phyloP scores from a whole-genome alignment of 2,329 filamentous ascomycete species.

The Fusarium bulbicola region DNA sequence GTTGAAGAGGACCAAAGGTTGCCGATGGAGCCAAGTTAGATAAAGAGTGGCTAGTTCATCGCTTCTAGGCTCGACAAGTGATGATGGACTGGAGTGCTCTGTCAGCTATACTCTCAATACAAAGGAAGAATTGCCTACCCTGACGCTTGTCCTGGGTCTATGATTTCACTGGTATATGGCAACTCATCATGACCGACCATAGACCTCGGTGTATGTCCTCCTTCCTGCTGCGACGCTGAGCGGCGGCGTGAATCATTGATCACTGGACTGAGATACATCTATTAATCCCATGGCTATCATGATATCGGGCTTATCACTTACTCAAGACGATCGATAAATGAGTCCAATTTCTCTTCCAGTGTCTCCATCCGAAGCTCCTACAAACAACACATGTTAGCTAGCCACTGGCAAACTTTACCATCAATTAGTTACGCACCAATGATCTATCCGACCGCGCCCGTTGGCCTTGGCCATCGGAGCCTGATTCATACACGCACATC shows the following conservation, averaged over 20 bases:
- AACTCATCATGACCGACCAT: neutral
- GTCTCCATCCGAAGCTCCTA: neutral
- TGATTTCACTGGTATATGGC: fast-evolving
- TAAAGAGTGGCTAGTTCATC: neutral
- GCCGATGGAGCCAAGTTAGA: neutral
- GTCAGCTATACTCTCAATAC: neutral
- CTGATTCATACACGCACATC: neutral
- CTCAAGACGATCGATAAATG: neutral
- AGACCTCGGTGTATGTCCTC: neutral
- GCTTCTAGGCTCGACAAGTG: neutral
- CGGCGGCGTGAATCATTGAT: neutral
- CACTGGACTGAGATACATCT: fast-evolving
- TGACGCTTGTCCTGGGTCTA: neutral
- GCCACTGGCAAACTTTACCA: fast-evolving
- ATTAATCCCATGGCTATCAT: fast-evolving
- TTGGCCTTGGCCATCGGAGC: neutral
- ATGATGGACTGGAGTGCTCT: neutral
- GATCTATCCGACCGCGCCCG: neutral
- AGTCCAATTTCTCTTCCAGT: neutral
- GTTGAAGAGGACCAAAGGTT: neutral
- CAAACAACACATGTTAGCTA: neutral
- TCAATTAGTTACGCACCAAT: fast-evolving
- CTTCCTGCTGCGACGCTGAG: neutral
- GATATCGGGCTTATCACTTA: neutral
- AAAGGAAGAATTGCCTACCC: neutral